Evolutionary conservation across 2,329 filamentous ascomycete species (phyloP).

Genomic region (Beauveria pseudobassiana): DNA sequence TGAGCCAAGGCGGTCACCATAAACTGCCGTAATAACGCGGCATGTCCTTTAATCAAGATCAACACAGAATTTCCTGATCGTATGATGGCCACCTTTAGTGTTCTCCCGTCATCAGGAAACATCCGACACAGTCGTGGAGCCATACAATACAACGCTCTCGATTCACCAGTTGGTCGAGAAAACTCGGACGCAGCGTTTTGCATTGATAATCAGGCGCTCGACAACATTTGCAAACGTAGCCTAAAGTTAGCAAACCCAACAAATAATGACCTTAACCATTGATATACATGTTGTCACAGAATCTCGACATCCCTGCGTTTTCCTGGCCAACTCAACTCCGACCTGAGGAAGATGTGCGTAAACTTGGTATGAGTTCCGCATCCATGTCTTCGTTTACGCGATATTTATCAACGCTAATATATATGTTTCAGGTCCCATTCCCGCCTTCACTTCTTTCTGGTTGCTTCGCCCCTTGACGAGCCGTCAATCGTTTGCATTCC

Average conservation of each 20-base stretch:
- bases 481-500: slow-evolving; percentile 79
- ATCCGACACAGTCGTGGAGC: slow-evolving; percentile 98
- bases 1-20: too few species aligned
- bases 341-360: slow-evolving; percentile 97
- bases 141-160: slow-evolving; percentile 98
- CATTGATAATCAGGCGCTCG: slow-evolving; percentile 99
- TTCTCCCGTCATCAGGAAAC: slow-evolving; percentile 98
- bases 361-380: slow-evolving; percentile 58
- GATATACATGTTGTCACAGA: slow-evolving; percentile 92
- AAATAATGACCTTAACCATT: slow-evolving; percentile 99
- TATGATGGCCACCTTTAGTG: slow-evolving; percentile 99
- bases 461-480: slow-evolving; percentile 97
- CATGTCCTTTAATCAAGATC: too few species aligned
- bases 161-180: slow-evolving; percentile 98
- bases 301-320: slow-evolving; percentile 98
- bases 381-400: too few species aligned
- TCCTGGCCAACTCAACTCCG: slow-evolving; percentile 99
- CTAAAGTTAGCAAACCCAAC: slow-evolving; percentile 98
- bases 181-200: slow-evolving; percentile 99
- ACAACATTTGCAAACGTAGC: slow-evolving; percentile 99
- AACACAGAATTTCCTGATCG: slow-evolving; percentile 79
- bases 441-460: slow-evolving; percentile 99
- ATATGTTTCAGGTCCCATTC: slow-evolving; percentile 49
- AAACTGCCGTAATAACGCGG: too few species aligned
- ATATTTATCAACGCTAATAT: too few species aligned